Conservation (phyloP, 2,329 filamentous ascomycete species). For the Ilyonectria sp. region DNA sequence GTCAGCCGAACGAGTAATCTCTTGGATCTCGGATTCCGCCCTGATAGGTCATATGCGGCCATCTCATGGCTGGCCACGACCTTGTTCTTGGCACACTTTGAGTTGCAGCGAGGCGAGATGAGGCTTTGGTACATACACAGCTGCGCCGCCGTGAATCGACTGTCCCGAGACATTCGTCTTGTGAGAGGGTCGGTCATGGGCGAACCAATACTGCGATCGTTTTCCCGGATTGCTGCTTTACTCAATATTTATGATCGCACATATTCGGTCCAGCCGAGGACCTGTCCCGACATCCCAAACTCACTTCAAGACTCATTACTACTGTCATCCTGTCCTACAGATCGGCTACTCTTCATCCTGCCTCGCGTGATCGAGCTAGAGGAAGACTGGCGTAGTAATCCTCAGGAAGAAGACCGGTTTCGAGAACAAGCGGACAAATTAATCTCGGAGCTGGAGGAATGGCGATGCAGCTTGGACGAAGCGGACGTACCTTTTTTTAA, state of each 20-base stretch:
- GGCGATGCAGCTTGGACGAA: slow-evolving; percentile 12
- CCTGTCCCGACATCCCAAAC: background rate
- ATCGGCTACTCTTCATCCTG: slow-evolving; percentile 35
- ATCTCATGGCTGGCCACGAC: slow-evolving; percentile 37
- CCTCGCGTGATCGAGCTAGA: slow-evolving; percentile 33
- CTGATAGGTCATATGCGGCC: slow-evolving; percentile 9
- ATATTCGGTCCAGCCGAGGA: slow-evolving; percentile 23
- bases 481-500: slow-evolving; percentile 25
- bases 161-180: background rate
- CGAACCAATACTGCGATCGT: slow-evolving; percentile 14
- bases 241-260: slow-evolving; percentile 40
- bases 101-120: slow-evolving; percentile 35
- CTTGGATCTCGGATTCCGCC: background rate
- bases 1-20: background rate
- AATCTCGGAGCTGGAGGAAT: slow-evolving; percentile 27
- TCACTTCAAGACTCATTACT: background rate
- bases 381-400: slow-evolving; percentile 35
- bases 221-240: slow-evolving; percentile 36
- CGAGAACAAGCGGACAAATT: slow-evolving; percentile 18
- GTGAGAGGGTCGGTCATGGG: too few relatives aligned
- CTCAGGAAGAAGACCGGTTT: slow-evolving; percentile 22
- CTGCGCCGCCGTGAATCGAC: slow-evolving; percentile 33
- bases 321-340: background rate
- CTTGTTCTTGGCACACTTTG: slow-evolving; percentile 34
- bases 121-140: slow-evolving; percentile 39